Evolutionary conservation across 2,329 filamentous ascomycete species (phyloP).

Genomic region (Colletotrichum euphorbiae): DNA sequence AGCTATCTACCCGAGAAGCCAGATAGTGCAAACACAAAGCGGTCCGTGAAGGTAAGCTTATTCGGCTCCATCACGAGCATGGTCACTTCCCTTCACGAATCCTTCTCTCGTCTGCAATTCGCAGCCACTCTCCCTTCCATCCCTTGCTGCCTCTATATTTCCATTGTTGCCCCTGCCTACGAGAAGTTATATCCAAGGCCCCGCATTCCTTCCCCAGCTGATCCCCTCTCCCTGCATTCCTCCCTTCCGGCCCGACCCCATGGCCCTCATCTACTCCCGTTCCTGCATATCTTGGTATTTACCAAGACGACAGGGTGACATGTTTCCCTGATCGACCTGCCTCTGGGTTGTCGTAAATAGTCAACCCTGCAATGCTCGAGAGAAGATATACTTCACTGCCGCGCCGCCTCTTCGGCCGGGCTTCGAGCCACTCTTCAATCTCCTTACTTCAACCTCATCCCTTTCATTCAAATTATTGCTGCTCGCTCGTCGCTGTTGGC

Average conservation of each 20-base stretch:
- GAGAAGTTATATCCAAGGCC: neutral
- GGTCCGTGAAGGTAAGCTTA: neutral
- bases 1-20: neutral
- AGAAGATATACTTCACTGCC: conserved; percentile 17
- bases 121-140: too few relatives aligned
- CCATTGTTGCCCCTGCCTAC: neutral
- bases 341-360: neutral
- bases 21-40: neutral
- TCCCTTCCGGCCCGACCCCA: conserved; percentile 10
- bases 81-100: neutral
- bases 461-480: conserved; percentile 32
- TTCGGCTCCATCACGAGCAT: neutral
- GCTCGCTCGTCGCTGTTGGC: conserved; percentile 1
- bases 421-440: conserved; percentile 13
- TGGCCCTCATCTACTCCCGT: conserved; percentile 34
- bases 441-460: neutral
- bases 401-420: neutral
- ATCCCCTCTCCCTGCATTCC: conserved; percentile 21
- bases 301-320: neutral
- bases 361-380: conserved; percentile 40
- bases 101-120: neutral
- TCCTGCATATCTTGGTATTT: conserved; percentile 42
- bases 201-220: conserved; percentile 4
- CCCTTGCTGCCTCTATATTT: neutral
- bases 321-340: neutral